Conservation (phyloP, 78 protist species). For the Planoprotostelium fungivorum region DNA sequence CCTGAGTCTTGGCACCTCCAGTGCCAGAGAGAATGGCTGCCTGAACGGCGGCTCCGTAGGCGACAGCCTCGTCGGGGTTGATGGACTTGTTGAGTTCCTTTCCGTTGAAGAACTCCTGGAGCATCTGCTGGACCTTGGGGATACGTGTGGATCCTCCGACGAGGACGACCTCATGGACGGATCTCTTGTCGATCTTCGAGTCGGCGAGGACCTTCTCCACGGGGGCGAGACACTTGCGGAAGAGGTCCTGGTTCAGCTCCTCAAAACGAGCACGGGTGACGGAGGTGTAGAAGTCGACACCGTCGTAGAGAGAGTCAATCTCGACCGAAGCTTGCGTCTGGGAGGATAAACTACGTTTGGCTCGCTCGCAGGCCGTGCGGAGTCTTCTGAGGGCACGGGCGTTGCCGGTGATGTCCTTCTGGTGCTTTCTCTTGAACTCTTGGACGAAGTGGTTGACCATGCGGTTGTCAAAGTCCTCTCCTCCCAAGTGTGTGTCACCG, state of each 20-base stretch:
- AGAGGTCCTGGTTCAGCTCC: conserved; percentile 93
- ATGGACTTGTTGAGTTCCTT: conserved; percentile 95
- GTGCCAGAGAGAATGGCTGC: conserved; percentile 47
- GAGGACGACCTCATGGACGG: conserved; percentile 92
- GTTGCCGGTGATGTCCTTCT: conserved; percentile 48
- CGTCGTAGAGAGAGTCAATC: conserved; percentile 69
- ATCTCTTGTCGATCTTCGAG: conserved; percentile 75
- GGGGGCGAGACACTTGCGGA: conserved; percentile 84
- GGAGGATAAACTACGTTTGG: conserved; percentile 69
- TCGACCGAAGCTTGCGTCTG: conserved; percentile 63
- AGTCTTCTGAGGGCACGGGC: conserved; percentile 74
- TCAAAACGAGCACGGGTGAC: conserved; percentile 99
- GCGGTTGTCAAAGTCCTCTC: conserved; percentile 85
- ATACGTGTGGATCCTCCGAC: conserved; percentile 99
- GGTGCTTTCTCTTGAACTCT: conserved; percentile 79
- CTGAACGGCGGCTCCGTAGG: conserved; percentile 99
- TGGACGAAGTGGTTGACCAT: conserved; percentile 61
- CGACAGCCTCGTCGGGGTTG: too few relatives aligned
- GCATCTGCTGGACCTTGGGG: conserved; percentile 91
- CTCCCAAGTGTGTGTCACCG: conserved; percentile 84
- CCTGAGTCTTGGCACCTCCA: conserved; percentile 93
- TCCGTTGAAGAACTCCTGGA: conserved; percentile 86
- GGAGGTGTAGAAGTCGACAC: conserved; percentile 87
- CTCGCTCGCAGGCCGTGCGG: conserved; percentile 84
- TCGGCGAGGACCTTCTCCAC: conserved; percentile 86